Base-by-base conservation (phyloP, 176 grass and related monocot genomes). In the Cenchrus fungigraminus region DNA sequence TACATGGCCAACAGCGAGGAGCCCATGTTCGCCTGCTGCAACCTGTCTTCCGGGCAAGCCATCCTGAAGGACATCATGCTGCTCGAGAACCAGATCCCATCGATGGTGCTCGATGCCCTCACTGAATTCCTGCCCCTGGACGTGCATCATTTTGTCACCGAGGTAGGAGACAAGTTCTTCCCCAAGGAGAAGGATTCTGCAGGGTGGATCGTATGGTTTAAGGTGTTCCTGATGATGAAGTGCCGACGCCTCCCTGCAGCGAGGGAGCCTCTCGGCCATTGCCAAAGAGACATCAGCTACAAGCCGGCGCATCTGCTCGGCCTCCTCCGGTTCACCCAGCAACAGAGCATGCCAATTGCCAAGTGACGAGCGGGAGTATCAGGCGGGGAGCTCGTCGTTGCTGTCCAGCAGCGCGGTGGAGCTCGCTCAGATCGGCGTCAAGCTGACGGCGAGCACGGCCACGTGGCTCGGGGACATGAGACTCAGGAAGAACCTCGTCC, bases 371-470 rank as follows among this genome's bases (percentile, higher is more conserved):
- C 59, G 8, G 9, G 3, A 9, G n/a, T 62, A 62, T 11, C 59
- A 62, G 8, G 59, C 59, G 9, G 59, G 59, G 3, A 62, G 59
- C 59, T 62, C 59, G 43, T 71, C 19, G 20, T 2, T 17, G 43
- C 10, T 49, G 12, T 47, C 68, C 1, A 49, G 40, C 68, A 60
- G 74, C 19, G 53, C 55, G 0, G 77, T 50, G 40, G 77, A 79
- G 42, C 20, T 79, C 6, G 77, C 43, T 0, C 7, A 79, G 59
- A 65, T 64, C 42, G 77, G 77, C 22, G 43, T 79, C n/a, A 79
- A 79, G n/a, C 20, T 79, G n/a, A 32, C 6, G 8, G 4, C 19
- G 0, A 71, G 68, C 20, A 47, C 68, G 44, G 68, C 44, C 9
- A 7, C 4, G 17, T 65, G 63, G 63, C 28, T 65, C 28, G 62